Evolutionary conservation across 441 rosid species (phyloP).

Genomic region (Aleurites moluccanus): DNA sequence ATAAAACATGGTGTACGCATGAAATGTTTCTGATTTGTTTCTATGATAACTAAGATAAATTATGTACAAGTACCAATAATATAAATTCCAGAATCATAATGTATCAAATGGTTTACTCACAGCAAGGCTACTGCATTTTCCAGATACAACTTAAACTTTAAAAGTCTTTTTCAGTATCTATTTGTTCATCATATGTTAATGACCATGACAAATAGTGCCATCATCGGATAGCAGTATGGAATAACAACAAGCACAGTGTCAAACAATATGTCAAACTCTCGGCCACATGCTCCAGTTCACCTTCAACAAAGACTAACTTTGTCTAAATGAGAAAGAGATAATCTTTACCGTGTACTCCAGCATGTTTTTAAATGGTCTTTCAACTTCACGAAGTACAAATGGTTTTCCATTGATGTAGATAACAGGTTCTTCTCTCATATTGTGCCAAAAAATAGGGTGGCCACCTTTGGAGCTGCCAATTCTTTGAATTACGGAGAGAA

Average conservation of each 20-base stretch:
- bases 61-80: background rate
- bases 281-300: slow-evolving; percentile 3
- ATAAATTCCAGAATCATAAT: background rate
- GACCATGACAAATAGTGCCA: background rate
- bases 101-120: background rate
- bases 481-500: slow-evolving; percentile 80
- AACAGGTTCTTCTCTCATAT: slow-evolving; percentile 99
- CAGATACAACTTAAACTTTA: background rate
- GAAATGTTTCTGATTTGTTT: background rate
- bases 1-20: background rate
- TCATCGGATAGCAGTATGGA: background rate
- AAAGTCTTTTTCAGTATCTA: background rate
- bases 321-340: slow-evolving; percentile 8
- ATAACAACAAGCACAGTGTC: background rate
- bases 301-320: slow-evolving; percentile 16
- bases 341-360: slow-evolving; percentile 85
- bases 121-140: background rate
- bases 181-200: slow-evolving; percentile 3
- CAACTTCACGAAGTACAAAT: slow-evolving; percentile 98
- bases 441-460: slow-evolving; percentile 92
- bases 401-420: slow-evolving; percentile 97
- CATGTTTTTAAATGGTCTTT: slow-evolving; percentile 98
- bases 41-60: background rate
- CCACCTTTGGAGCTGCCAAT: slow-evolving; percentile 83
- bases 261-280: background rate